Evolutionary conservation across 1,284 basidiomycete species (phyloP), one percentile per base, ranked within the genome.

Genomic region (Mycena sp.): DNA sequence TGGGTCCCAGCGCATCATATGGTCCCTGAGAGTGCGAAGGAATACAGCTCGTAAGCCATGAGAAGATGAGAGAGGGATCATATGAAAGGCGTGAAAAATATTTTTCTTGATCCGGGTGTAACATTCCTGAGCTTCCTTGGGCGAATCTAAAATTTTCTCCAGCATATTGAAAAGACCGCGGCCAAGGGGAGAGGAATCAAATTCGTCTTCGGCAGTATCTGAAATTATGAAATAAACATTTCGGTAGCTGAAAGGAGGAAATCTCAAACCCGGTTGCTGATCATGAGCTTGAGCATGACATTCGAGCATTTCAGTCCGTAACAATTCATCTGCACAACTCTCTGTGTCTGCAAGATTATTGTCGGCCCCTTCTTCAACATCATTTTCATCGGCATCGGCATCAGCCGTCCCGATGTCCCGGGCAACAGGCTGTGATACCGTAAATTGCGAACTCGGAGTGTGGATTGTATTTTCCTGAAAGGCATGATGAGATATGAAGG

Each of bases 41-140:
- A 66, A 66, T 12, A 21, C 12, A 4, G 43, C 41, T 19, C 61
- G 61, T 21, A 63, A 32, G 1, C 56, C 61, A 56, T 66, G 64
- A 16, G 44, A 14, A 9, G 54, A 12, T 9, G 54, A 19, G 5
- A 54, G 23, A 1, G 54, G 29, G 17, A 66, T 43, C 64, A 66
- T 66, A 26, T 63, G 64, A 19, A 67, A 64, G 35, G 64, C 64
- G 30, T 67, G 64, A 19, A 64, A 67, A 26, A 64, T 53, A 28
- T 67, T 62, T 23, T 67, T 67, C 37, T 64, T 59, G 35, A 66
- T 58, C 6, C 64, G 23, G 1, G 46, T 58, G 26, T 59, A 57
- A 10, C 6, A 6, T 14, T 14, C 21, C 1, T 41, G 19, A 12
- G 17, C 19, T 1, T 50, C 30, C 17, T 51, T 14, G 19, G 49